Conservation (phyloP, 1,139 yeast species). For the Taiozyma sp. region DNA sequence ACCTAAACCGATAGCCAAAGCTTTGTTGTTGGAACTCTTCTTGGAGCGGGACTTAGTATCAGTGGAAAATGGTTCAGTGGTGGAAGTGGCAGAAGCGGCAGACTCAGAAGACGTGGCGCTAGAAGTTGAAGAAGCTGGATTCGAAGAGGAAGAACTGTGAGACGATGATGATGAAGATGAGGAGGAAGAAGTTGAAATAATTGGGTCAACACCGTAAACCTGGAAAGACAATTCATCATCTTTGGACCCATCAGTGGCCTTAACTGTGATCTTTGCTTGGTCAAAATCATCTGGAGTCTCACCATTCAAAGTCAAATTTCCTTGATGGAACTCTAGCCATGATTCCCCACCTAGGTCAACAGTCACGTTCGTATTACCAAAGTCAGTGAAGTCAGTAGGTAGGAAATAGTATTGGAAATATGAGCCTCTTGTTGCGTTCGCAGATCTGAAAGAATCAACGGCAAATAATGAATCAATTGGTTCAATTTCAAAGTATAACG, state of each 20-base stretch:
- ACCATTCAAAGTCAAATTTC: constrained; percentile 67
- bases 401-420: constrained; percentile 51
- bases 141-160: constrained; percentile 13
- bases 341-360: constrained; percentile 37
- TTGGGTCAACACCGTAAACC: constrained; percentile 47
- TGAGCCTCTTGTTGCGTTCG: constrained; percentile 60
- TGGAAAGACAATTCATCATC: constrained; percentile 43
- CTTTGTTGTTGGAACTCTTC: constrained; percentile 31
- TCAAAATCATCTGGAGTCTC: constrained; percentile 56
- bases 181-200: constrained; percentile 11
- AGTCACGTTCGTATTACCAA: constrained; percentile 42
- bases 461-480: constrained; percentile 42
- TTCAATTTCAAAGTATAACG: constrained; percentile 45
- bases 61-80: constrained; percentile 17
- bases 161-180: constrained; percentile 16
- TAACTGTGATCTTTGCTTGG: constrained; percentile 41
- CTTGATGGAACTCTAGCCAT: constrained; percentile 61
- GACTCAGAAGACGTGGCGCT: constrained; percentile 26
- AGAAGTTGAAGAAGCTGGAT: constrained; percentile 23
- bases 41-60: neutral
- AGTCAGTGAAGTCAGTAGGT: constrained; percentile 49
- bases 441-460: constrained; percentile 41
- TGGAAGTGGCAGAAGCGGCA: constrained; percentile 21
- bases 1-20: constrained; percentile 81
- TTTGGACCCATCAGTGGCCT: constrained; percentile 40